Evolutionary conservation across 306 rosid genomes (phyloP), one percentile per base, ranked within the genome.

Genomic region (Prunus kanzakura): DNA sequence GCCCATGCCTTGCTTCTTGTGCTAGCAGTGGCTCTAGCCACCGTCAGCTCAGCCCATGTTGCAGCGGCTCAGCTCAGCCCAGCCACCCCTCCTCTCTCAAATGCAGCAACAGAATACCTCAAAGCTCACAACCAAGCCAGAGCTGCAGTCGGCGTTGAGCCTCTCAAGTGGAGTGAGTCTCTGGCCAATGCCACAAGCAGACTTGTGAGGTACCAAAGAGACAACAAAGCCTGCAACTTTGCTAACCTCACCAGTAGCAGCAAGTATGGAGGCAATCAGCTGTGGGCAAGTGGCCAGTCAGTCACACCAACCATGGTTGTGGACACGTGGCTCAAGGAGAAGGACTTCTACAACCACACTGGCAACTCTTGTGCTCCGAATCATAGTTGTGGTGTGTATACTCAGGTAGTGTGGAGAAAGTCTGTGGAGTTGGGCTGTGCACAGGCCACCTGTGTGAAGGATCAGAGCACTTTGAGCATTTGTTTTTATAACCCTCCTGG

Each of bases 331-430:
- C 93, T 91, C 35, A 86, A 78, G 71, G 91, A 91, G 93, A 92
- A 89, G 65, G 71, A 78, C 8, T 90, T 67, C 82, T 94, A 94
- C 76, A 80, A 85, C 46, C 86, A 86, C 79, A 56, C 58, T 4
- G 81, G 62, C 41, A 94, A 94, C 83, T 47, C 91, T 27, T 93
- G 98, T 79, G 81, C 43, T 22, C 27, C 67, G 19, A 79, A 80
- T 3, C 96, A 85, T 65, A 76, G 8, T 60, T 91, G 98, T 19
- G 98, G 97, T 0, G 94, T 90, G 14, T 93, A 90, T 52, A 93
- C 97, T 0, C 97, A 91, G 69, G 91, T 93, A 3, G 98, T 93
- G 72, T 93, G 98, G 97, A 83, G 80, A 82, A 90, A 91, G 19
- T 79, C 96, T 4, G 7, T 30, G 66, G 79, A 84, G 64, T 3